Percentiles rank a stretch among this genome's conserved stretches.
Evolutionary conservation across 2,329 filamentous ascomycete species (phyloP).

Genomic region (Plenodomus lindquistii): DNA sequence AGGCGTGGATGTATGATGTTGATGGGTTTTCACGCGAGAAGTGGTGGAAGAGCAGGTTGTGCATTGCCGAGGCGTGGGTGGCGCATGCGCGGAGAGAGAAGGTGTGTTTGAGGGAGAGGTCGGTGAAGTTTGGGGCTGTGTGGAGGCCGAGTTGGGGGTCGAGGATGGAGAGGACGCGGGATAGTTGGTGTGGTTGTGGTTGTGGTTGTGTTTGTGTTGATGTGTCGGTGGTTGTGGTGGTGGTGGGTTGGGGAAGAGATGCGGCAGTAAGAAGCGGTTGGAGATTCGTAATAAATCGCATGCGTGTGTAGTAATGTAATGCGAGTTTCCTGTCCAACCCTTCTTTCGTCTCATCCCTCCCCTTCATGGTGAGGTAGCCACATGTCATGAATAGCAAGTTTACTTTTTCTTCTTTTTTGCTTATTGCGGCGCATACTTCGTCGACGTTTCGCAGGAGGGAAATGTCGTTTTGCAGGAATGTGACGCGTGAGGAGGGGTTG

Average conservation of each 20-base stretch:
- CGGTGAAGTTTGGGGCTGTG: conserved; percentile 19
- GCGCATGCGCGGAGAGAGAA: conserved; percentile 32
- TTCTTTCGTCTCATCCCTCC: conserved; percentile 44
- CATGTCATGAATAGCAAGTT: conserved; percentile 61
- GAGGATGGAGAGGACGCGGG: conserved; percentile 37
- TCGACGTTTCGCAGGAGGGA: conserved; percentile 49
- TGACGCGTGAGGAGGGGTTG: conserved; percentile 43
- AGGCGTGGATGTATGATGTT: conserved; percentile 35
- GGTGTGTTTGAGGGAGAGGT: conserved; percentile 31
- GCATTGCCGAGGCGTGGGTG: conserved; percentile 29
- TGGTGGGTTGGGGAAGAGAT: background rate
- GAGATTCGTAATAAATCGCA: conserved; percentile 46
- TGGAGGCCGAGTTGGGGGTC: conserved; percentile 25
- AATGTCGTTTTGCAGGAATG: conserved; percentile 50
- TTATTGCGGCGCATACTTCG: conserved; percentile 53
- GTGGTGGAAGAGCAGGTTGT: conserved; percentile 22
- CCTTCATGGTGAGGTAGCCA: conserved; percentile 51
- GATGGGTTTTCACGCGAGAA: conserved; percentile 23
- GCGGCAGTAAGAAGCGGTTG: conserved; percentile 40
- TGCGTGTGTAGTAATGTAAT: conserved; percentile 43
- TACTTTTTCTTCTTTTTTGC: conserved; percentile 54
- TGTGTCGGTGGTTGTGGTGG: too few species aligned
- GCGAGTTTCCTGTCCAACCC: conserved; percentile 40
- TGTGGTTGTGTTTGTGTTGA: background rate
- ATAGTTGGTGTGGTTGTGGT: conserved; percentile 11